Conservation (phyloP, 352 stramenopile species). For the Aphanomyces invadans region DNA sequence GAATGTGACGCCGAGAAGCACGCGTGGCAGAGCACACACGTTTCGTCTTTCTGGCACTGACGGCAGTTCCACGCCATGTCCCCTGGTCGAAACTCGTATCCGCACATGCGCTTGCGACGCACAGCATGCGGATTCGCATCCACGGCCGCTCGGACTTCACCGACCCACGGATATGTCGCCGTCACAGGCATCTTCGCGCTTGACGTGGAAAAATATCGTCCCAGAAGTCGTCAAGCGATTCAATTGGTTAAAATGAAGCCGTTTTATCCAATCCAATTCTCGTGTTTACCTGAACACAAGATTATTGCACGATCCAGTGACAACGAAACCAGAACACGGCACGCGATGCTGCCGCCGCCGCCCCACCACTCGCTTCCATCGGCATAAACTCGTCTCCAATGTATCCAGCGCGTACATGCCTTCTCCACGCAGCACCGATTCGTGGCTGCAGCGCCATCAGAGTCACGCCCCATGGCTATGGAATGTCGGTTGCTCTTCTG, state of each 20-base stretch:
- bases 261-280: neutral
- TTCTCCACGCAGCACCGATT: too few relatives aligned
- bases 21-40: constrained; percentile 96
- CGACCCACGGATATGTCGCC: constrained; percentile 9
- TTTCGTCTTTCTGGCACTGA: constrained; percentile 87
- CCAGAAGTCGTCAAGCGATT: neutral
- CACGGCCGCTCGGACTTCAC: neutral
- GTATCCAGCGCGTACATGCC: too few relatives aligned
- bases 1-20: constrained; percentile 89
- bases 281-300: too few relatives aligned
- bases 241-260: neutral
- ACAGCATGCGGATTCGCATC: constrained; percentile 6
- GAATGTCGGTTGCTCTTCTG: too few relatives aligned
- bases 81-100: constrained; percentile 91
- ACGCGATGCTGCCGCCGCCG: too few relatives aligned
- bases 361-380: too few relatives aligned
- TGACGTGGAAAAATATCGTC: too few relatives aligned
- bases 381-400: too few relatives aligned
- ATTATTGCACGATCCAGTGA: too few relatives aligned
- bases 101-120: constrained; percentile 79
- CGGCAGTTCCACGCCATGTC: constrained; percentile 98
- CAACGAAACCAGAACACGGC: too few relatives aligned
- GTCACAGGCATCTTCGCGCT: neutral
- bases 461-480: too few relatives aligned
- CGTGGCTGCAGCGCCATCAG: too few relatives aligned